Conservation (phyloP, 352 stramenopile species). For the Pythium phragmiticola region DNA sequence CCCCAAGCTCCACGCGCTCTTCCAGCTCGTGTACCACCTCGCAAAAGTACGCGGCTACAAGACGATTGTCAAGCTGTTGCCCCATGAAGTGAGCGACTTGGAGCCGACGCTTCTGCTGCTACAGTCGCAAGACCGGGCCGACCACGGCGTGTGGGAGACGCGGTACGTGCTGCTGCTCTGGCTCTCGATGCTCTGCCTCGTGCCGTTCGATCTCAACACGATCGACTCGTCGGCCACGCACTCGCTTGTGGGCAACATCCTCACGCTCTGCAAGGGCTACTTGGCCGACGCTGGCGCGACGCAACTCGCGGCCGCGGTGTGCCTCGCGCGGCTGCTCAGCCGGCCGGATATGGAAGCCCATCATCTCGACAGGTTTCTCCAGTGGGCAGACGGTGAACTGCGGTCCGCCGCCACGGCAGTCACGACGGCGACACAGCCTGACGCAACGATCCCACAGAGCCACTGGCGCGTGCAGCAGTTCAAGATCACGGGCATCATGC, state of each 20-base stretch:
- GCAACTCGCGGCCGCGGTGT: constrained; percentile 93
- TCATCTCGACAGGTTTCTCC: constrained; percentile 90
- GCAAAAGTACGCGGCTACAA: constrained; percentile 97
- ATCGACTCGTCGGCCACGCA: constrained; percentile 89
- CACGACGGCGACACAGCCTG: constrained; percentile 16
- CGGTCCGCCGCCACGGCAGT: constrained; percentile 20
- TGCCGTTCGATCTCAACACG: constrained; percentile 96
- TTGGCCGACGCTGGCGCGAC: constrained; percentile 80
- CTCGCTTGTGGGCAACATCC: constrained; percentile 77
- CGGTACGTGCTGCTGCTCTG: constrained; percentile 94
- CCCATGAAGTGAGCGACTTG: constrained; percentile 95
- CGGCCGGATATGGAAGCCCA: constrained; percentile 94
- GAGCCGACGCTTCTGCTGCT: constrained; percentile 92
- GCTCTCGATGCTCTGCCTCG: constrained; percentile 96
- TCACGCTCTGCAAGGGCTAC: constrained; percentile 86
- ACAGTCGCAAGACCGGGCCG: constrained; percentile 82
- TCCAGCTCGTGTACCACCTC: constrained; percentile 93
- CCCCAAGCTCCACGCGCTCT: constrained; percentile 79
- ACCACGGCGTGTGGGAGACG: constrained; percentile 71
- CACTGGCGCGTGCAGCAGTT: constrained; percentile 60
- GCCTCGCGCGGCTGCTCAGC: constrained; percentile 92
- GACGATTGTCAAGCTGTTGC: constrained; percentile 94
- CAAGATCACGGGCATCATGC: constrained; percentile 82
- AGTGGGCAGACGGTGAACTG: constrained; percentile 83
- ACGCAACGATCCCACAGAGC: constrained; percentile 17